Evolutionary conservation across 2,329 filamentous ascomycete genomes (phyloP).

Genomic region (Pezicula rhizophila): DNA sequence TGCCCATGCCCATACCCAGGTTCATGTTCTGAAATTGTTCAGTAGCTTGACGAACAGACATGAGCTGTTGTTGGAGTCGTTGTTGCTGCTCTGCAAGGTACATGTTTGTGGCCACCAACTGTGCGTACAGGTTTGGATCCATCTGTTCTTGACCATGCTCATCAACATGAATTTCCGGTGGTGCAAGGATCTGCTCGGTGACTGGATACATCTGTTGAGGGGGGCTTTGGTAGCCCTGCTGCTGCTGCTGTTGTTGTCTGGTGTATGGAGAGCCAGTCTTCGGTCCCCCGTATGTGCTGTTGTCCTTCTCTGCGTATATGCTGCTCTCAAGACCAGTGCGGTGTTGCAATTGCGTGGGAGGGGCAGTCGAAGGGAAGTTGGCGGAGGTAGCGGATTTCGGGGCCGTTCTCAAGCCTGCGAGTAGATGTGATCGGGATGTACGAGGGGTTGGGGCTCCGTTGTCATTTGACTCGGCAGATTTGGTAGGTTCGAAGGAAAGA

Average conservation of each 20-base stretch:
- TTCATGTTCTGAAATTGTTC: constrained; percentile 76
- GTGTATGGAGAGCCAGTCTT: constrained; percentile 23
- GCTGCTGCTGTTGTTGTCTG: constrained; percentile 25
- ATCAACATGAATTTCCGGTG: constrained; percentile 71
- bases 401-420: constrained; percentile 87
- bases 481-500: constrained; percentile 69
- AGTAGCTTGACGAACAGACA: constrained; percentile 74
- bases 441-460: constrained; percentile 74
- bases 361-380: constrained; percentile 61
- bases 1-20: constrained; percentile 50
- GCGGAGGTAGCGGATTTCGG: constrained; percentile 77
- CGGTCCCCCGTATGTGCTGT: constrained; percentile 22
- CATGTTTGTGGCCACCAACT: constrained; percentile 84
- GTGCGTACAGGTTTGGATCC: constrained; percentile 81
- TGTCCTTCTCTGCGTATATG: constrained; percentile 27
- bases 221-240: constrained; percentile 32
- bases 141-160: constrained; percentile 66
- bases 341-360: constrained; percentile 46
- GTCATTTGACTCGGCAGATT: constrained; percentile 61
- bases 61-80: constrained; percentile 86
- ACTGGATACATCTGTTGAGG: constrained; percentile 57
- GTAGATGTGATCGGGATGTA: constrained; percentile 88
- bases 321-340: constrained; percentile 21
- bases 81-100: constrained; percentile 94
- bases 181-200: constrained; percentile 82